These are phyloP conservation scores for Pulveroboletus frians DNA, from an alignment of 768 basidiomycete genomes.

Conservation along the genomic window DNA sequence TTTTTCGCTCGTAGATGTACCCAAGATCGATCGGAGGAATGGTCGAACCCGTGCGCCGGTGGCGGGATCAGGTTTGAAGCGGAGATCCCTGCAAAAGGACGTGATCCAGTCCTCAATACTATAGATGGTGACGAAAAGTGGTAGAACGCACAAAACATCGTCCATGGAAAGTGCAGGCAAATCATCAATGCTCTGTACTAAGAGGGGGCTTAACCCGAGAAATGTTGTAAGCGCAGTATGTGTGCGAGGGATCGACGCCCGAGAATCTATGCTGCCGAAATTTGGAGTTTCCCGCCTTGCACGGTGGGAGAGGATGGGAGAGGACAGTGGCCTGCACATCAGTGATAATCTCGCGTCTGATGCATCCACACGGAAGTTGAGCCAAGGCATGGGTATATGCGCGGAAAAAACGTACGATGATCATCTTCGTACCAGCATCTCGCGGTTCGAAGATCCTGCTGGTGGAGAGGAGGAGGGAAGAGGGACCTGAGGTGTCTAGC, in stretches of 20 bases:
- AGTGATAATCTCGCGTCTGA: slow-evolving; percentile 26
- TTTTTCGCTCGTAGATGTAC: slow-evolving; percentile 14
- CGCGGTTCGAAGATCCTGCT: slow-evolving; percentile 33
- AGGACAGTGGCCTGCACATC: slow-evolving; percentile 34
- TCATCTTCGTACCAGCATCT: slow-evolving; percentile 34
- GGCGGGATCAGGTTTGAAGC: slow-evolving; percentile 25
- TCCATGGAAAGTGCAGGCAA: slow-evolving; percentile 28
- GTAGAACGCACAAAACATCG: slow-evolving; percentile 37
- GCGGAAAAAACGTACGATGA: slow-evolving; percentile 27
- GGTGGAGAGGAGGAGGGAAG: slow-evolving; percentile 9
- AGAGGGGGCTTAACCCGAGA: slow-evolving; percentile 22
- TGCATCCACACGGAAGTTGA: neutral
- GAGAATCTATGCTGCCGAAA: slow-evolving; percentile 29
- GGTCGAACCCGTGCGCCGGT: slow-evolving; percentile 20
- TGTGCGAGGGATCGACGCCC: slow-evolving; percentile 25
- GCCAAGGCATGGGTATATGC: slow-evolving; percentile 17
- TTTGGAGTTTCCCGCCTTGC: slow-evolving; percentile 46
- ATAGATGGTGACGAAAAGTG: neutral
- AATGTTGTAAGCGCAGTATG: slow-evolving; percentile 17
- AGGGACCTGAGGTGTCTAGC: slow-evolving; percentile 17
- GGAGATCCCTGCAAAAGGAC: slow-evolving; percentile 28
- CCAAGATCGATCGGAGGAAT: slow-evolving; percentile 27
- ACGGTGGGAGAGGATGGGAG: slow-evolving; percentile 40
- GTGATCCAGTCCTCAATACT: neutral
- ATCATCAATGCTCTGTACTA: slow-evolving; percentile 31